A percentile compares a stretch with the other conserved stretches of the same genome.
These are phyloP conservation scores for Kalaharituber pfeilii DNA, from an alignment of 2,329 filamentous ascomycete species.

Conservation along the genomic window DNA sequence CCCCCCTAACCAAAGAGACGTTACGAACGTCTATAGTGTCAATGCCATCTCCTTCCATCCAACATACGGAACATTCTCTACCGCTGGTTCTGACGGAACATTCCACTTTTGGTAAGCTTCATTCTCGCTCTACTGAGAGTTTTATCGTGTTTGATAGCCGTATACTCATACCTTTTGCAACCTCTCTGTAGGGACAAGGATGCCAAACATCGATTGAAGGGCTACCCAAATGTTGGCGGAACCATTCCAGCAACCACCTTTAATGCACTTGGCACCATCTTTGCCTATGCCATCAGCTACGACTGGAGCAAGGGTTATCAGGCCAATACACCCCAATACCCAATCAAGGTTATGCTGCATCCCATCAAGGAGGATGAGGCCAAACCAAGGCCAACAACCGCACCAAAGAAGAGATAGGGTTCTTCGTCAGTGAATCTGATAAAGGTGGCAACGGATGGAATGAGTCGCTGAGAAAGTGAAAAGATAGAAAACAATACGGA, in stretches of 20 bases:
- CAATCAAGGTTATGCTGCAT: slow-evolving; percentile 74
- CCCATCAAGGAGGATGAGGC: slow-evolving; percentile 51
- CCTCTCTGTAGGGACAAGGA: slow-evolving; percentile 55
- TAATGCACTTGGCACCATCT: slow-evolving; percentile 67
- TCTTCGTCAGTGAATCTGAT: no score
- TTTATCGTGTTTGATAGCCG: no score
- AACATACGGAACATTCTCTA: slow-evolving; percentile 92
- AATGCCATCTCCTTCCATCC: slow-evolving; percentile 98
- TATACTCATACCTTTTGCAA: slow-evolving; percentile 36
- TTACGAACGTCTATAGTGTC: slow-evolving; percentile 81
- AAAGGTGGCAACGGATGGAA: no score
- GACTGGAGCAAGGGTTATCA: slow-evolving; percentile 97
- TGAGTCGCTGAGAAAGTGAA: no score
- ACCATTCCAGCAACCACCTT: slow-evolving; percentile 87
- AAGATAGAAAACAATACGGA: no score
- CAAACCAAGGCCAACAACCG: slow-evolving; percentile 33
- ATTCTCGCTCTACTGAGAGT: no score
- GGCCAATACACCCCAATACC: slow-evolving; percentile 55
- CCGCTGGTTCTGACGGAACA: slow-evolving; percentile 83
- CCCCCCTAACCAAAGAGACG: slow-evolving; percentile 44
- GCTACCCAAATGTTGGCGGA: slow-evolving; percentile 67
- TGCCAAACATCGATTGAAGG: slow-evolving; percentile 74
- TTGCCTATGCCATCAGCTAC: slow-evolving; percentile 81
- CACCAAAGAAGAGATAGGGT: slow-evolving; percentile 17
- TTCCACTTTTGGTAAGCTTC: slow-evolving; percentile 84